These are phyloP conservation scores for Starmerella powellii DNA, from an alignment of 805 yeast genomes.

Conservation along the genomic window DNA sequence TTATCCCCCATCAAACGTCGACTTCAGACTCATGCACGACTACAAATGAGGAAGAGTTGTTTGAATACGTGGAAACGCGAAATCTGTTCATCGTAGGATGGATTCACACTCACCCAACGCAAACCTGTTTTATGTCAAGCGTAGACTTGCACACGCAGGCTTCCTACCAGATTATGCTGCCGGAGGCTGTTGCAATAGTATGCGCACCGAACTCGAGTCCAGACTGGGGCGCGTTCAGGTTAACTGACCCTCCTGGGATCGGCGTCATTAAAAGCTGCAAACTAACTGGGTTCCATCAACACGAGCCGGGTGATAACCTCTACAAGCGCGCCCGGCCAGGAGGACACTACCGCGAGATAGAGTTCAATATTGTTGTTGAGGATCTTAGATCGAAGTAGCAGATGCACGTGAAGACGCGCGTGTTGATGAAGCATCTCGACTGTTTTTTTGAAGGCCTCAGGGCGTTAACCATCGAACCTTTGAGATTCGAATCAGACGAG, in stretches of 20 bases:
- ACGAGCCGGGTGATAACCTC: slow-evolving; percentile 36
- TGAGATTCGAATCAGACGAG: too few relatives aligned
- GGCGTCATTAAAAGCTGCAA: slow-evolving; percentile 42
- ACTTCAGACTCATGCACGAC: slow-evolving; percentile 54
- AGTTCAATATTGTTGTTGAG: slow-evolving; percentile 25
- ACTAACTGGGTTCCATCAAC: slow-evolving; percentile 49
- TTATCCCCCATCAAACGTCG: slow-evolving; percentile 52
- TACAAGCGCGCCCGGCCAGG: slow-evolving; percentile 30
- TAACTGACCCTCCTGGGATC: slow-evolving; percentile 56
- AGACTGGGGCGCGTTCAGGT: slow-evolving; percentile 44
- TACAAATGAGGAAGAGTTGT: slow-evolving; percentile 45
- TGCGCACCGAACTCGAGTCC: slow-evolving; percentile 45
- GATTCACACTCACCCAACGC: slow-evolving; percentile 68
- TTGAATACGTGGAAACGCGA: slow-evolving; percentile 42
- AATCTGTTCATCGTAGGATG: slow-evolving; percentile 57
- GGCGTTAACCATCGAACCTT: too few relatives aligned
- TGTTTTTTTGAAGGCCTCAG: neutral
- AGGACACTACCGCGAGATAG: slow-evolving; percentile 18
- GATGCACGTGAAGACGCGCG: too few relatives aligned
- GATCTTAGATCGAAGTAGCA: slow-evolving; percentile 35
- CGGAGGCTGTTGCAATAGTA: slow-evolving; percentile 57
- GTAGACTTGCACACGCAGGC: slow-evolving; percentile 58
- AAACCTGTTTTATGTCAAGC: slow-evolving; percentile 54
- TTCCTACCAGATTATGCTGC: slow-evolving; percentile 56
- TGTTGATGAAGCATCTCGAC: neutral